Evolutionary conservation across 768 basidiomycete genomes (phyloP).

Genomic region (Tricholoma bakamatsutake): DNA sequence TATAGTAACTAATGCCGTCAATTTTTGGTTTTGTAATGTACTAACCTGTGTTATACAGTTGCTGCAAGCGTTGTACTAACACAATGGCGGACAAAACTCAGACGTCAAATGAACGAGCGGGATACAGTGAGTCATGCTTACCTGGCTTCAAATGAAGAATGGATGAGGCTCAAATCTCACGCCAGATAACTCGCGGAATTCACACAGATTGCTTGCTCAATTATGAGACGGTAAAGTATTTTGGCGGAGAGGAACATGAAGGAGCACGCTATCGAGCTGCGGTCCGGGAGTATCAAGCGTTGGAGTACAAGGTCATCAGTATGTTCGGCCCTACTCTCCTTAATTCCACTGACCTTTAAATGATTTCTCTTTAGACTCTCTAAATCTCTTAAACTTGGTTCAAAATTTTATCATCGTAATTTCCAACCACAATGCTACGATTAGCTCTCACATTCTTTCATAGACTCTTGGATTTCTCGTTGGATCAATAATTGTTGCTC

Average conservation of each 20-base stretch:
- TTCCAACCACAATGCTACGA: slow-evolving; percentile 1
- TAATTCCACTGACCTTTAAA: neutral
- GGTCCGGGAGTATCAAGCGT: slow-evolving; percentile 63
- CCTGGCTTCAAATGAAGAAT: neutral
- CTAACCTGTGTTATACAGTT: slow-evolving; percentile 25
- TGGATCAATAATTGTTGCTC: slow-evolving; percentile 76
- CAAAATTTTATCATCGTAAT: slow-evolving; percentile 80
- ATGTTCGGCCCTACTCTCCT: slow-evolving; percentile 18
- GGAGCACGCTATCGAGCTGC: slow-evolving; percentile 65
- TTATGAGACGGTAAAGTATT: slow-evolving; percentile 86
- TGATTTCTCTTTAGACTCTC: slow-evolving; percentile 39
- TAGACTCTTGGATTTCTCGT: slow-evolving; percentile 76
- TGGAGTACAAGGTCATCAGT: slow-evolving; percentile 75
- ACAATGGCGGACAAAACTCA: slow-evolving; percentile 65
- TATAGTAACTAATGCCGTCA: slow-evolving; percentile 46
- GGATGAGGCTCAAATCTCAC: slow-evolving; percentile 1
- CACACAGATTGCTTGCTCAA: slow-evolving; percentile 78
- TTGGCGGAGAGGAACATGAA: slow-evolving; percentile 82
- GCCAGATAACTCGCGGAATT: slow-evolving; percentile 70
- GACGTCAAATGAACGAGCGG: slow-evolving; percentile 75
- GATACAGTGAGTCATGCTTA: slow-evolving; percentile 51
- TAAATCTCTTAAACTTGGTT: slow-evolving; percentile 69
- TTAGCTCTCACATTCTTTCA: neutral
- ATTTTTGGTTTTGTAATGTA: neutral
- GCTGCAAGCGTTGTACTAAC: slow-evolving; percentile 52